A percentile compares a stretch with the other conserved stretches of the same genome.
These are phyloP conservation scores for Cyclotella atomus DNA, from an alignment of 108 stramenopile species.

Conservation along the genomic window DNA sequence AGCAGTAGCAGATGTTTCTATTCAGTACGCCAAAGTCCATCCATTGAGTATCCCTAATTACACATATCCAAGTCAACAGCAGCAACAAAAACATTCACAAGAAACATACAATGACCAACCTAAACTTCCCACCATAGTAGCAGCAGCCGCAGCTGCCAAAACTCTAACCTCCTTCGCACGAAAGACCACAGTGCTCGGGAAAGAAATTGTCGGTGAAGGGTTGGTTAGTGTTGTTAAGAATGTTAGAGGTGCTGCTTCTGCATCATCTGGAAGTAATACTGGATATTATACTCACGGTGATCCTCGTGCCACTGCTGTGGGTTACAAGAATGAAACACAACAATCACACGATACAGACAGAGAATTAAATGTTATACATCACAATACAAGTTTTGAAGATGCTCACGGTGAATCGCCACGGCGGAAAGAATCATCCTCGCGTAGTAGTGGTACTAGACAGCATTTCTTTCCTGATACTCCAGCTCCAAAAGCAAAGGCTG, in stretches of 20 bases:
- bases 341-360: too few species aligned
- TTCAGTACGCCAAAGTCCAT: slow-evolving; percentile 68
- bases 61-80: background rate
- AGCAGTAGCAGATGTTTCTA: slow-evolving; percentile 72
- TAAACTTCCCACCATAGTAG: slow-evolving; percentile 7
- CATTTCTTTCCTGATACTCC: slow-evolving; percentile 50
- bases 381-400: too few species aligned
- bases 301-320: background rate
- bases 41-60: slow-evolving; percentile 41
- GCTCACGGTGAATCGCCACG: background rate
- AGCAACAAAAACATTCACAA: background rate
- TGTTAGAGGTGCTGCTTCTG: background rate
- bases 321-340: too few species aligned
- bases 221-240: slow-evolving; percentile 5
- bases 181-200: slow-evolving; percentile 18
- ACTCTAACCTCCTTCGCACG: slow-evolving; percentile 17
- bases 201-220: background rate
- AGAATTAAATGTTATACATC: too few species aligned
- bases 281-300: background rate
- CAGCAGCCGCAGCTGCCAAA: slow-evolving; percentile 18
- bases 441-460: slow-evolving; percentile 9
- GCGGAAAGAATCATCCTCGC: background rate
- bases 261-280: background rate
- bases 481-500: background rate
- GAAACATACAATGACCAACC: background rate